phyloP scores from a whole-genome alignment of 2,329 filamentous ascomycete genomes.

The Didymella pomorum region DNA sequence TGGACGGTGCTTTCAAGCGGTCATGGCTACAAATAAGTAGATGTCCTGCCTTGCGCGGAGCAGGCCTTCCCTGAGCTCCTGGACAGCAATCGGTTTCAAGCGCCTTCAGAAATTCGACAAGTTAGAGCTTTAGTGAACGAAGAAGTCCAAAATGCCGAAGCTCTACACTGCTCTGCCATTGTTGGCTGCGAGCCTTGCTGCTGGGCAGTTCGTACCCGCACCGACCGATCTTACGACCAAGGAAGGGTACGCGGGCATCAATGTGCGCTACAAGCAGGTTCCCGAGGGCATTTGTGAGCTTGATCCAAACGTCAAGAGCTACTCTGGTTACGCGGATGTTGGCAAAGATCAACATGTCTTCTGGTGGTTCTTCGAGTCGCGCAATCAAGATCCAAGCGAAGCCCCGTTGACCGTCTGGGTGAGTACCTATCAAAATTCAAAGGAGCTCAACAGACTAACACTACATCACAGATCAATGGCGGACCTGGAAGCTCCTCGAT shows the following conservation, averaged over 20 bases:
- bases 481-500: constrained; percentile 67
- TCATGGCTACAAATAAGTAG: constrained; percentile 2
- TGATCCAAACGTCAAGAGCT: constrained; percentile 64
- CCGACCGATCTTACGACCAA: constrained; percentile 56
- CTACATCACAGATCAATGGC: constrained; percentile 50
- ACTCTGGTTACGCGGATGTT: constrained; percentile 64
- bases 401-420: constrained; percentile 67
- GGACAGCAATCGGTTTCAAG: background rate
- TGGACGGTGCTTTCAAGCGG: background rate
- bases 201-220: constrained; percentile 56
- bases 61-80: background rate
- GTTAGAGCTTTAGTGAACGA: background rate
- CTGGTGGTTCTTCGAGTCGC: constrained; percentile 65
- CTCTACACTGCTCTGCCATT: constrained; percentile 26
- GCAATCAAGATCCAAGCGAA: constrained; percentile 57
- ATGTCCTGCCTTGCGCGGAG: background rate
- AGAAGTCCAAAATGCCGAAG: constrained; percentile 3
- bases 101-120: background rate
- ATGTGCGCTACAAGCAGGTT: constrained; percentile 67
- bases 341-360: constrained; percentile 62
- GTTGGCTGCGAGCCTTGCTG: constrained; percentile 28
- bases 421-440: background rate
- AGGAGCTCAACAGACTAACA: background rate
- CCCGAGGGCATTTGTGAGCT: constrained; percentile 64
- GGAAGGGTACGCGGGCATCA: constrained; percentile 57